Conservation (phyloP, 345 rosid genomes). For the Salix brachista region DNA sequence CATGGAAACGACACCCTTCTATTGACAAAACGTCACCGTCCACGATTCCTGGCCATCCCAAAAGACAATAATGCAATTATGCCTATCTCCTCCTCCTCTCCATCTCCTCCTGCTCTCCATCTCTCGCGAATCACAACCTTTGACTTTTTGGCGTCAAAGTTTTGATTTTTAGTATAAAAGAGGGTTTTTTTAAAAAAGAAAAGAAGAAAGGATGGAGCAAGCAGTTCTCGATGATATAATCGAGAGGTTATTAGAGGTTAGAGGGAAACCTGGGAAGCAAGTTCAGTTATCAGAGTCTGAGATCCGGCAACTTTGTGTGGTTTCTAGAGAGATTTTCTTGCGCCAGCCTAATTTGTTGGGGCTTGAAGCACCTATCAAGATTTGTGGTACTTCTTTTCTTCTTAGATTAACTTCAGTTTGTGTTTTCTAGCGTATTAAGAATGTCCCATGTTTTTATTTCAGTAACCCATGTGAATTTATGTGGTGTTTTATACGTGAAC, state of each 20-base stretch:
- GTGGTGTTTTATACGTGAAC: background rate
- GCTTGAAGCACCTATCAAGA: slow-evolving; percentile 79
- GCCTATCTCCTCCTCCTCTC: background rate
- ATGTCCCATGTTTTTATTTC: background rate
- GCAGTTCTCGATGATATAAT: slow-evolving; percentile 60
- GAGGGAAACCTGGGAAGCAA: slow-evolving; percentile 64
- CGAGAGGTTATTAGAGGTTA: slow-evolving; percentile 53
- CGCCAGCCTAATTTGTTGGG: slow-evolving; percentile 68
- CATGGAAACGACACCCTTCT: slow-evolving; percentile 6
- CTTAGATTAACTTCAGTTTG: background rate
- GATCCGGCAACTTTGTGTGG: slow-evolving; percentile 60
- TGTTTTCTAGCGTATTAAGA: background rate
- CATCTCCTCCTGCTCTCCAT: too few relatives aligned
- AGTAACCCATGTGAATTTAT: background rate
- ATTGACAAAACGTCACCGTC: slow-evolving; percentile 8
- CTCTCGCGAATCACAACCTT: background rate
- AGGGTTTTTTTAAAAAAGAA: background rate
- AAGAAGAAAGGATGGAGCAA: slow-evolving; percentile 39
- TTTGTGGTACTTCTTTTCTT: slow-evolving; percentile 46
- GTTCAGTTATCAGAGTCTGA: slow-evolving; percentile 71
- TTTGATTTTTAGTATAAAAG: background rate
- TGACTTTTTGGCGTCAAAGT: slow-evolving; percentile 4
- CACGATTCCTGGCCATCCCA: background rate
- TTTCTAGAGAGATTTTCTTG: slow-evolving; percentile 54
- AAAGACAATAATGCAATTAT: background rate